Evolutionary conservation across 2,329 filamentous ascomycete genomes (phyloP).

Genomic region (Fusarium sp.): DNA sequence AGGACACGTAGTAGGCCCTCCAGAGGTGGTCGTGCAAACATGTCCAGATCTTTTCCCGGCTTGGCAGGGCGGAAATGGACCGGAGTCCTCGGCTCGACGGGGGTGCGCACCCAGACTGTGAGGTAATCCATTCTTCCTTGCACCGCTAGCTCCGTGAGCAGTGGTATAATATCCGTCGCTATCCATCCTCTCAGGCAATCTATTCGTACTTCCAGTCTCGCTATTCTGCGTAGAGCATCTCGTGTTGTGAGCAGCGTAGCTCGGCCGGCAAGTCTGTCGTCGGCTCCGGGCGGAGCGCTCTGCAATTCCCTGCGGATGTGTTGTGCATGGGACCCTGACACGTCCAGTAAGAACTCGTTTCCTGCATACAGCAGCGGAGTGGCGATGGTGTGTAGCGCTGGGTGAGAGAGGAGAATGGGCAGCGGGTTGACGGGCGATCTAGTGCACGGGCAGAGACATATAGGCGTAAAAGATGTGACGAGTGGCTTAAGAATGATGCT

Average conservation of each 20-base stretch:
- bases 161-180: conserved; percentile 40
- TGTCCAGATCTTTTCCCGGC: conserved; percentile 17
- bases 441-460: conserved; percentile 45
- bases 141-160: conserved; percentile 47
- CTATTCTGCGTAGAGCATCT: conserved; percentile 40
- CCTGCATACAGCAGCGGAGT: conserved; percentile 46
- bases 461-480: conserved; percentile 36
- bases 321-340: conserved; percentile 40
- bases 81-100: conserved; percentile 10
- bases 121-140: conserved; percentile 44
- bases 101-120: conserved; percentile 29
- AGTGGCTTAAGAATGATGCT: conserved; percentile 45
- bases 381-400: conserved; percentile 46
- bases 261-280: conserved; percentile 16
- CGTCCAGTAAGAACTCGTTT: conserved; percentile 46
- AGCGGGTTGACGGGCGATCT: conserved; percentile 37
- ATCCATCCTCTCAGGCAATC: conserved; percentile 48
- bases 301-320: conserved; percentile 42
- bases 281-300: conserved; percentile 16
- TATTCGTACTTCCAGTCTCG: conserved; percentile 43
- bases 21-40: conserved; percentile 45
- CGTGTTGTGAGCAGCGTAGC: conserved; percentile 37
- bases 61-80: conserved; percentile 7
- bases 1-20: conserved; percentile 53
- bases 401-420: conserved; percentile 46